phyloP scores from a whole-genome alignment of 2,329 filamentous ascomycete species.

The Colletotrichum filicis region DNA sequence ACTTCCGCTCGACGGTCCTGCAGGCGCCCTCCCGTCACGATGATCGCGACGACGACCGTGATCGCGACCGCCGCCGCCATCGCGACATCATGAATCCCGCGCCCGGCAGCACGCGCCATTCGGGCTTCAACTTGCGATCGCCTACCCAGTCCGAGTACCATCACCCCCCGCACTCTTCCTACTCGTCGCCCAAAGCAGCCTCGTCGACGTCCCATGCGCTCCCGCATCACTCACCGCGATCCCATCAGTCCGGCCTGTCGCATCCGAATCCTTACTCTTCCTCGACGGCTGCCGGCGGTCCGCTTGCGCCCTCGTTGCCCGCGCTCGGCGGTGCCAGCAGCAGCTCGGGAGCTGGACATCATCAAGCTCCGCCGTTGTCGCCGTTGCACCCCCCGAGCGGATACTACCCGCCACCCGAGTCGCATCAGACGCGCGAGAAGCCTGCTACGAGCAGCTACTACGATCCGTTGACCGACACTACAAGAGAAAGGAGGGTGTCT shows the following conservation, averaged over 20 bases:
- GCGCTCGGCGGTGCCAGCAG: conserved; percentile 35
- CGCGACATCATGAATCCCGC: conserved; percentile 59
- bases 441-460: conserved; percentile 59
- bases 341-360: conserved; percentile 36
- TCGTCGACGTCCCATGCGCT: conserved; percentile 40
- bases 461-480: conserved; percentile 64
- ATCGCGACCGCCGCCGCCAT: conserved; percentile 47
- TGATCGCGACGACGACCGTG: conserved; percentile 48
- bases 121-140: conserved; percentile 61
- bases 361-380: conserved; percentile 47
- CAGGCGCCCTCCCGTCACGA: conserved; percentile 56
- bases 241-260: conserved; percentile 36
- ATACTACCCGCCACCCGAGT: conserved; percentile 50
- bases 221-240: conserved; percentile 42
- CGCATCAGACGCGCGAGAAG: conserved; percentile 51
- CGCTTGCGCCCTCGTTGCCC: conserved; percentile 37
- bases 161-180: conserved; percentile 43
- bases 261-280: conserved; percentile 49
- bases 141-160: conserved; percentile 57
- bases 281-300: conserved; percentile 42
- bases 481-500: conserved; percentile 57
- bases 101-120: conserved; percentile 50
- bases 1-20: conserved; percentile 62
- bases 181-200: conserved; percentile 38
- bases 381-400: conserved; percentile 56